Base-by-base conservation (phyloP, 768 basidiomycete species). In the Coprinopsis sp. region DNA sequence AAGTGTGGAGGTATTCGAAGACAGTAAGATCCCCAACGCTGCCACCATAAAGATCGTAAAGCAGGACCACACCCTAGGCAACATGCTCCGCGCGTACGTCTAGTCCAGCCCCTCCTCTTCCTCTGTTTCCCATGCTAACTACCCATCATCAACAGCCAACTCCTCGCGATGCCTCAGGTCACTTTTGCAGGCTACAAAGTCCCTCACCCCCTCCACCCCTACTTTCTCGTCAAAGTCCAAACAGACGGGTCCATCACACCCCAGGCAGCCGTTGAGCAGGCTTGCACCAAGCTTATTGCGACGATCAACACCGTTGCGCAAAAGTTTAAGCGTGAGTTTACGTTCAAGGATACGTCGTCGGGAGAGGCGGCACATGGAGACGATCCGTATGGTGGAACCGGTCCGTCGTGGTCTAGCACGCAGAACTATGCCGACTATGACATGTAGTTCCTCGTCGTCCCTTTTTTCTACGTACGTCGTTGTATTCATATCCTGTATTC, bases 141-240 rank as follows among this genome's bases (percentile, higher is more conserved):
- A 1, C 25, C 34, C n/a, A 12, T 23, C 38, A 37, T 33, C 31
- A 24, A 37, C 62, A 96, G 94, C 3, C 92, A 99, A 76, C 84
- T 98, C 23, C 82, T 97, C 27, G 67, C 83, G 6, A 87, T 88
- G 78, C 86, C 90, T 5, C 75, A 83, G 54, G 82, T 97, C 54
- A 82, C 93, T 51, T 98, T 98, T 62, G 94, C 94, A 1, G 96
- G 96, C 1, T 98, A 98, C 82, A 92, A 94, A 70, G 91, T 93
- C 30, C 95, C 95, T 0, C 96, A 97, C 58, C 95, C 96, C 1
- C 81, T 95, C 18, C 91, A 96, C 53, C 92, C 94, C 6, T 79
- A 93, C 63, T 95, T 98, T 68, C 74, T 90, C 47, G 80, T 99
- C 65, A 97, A 96, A 65, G 81, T 98, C 46, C 96, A 97, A 68